Base-by-base conservation (phyloP, 2,329 filamentous ascomycete species). In the Paecilomyces niveus region DNA sequence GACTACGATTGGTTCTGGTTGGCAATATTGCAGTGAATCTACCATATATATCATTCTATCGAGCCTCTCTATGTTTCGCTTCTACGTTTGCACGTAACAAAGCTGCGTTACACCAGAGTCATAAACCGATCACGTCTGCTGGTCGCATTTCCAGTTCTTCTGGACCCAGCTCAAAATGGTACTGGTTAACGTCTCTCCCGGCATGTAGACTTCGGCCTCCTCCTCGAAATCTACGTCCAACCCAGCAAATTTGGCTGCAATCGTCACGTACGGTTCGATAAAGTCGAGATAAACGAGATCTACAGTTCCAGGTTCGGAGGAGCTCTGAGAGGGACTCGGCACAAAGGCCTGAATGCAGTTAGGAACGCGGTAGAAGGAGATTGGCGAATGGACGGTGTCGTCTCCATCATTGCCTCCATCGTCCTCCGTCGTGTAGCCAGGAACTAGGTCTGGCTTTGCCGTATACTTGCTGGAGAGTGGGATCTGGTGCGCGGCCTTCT, bases 231-330 rank as follows among this genome's bases (percentile, higher is more conserved):
- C 73, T 63, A 81, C 77, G 59, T 78, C 78, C 55, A 81, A 72
- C 1, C 82, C 82, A 9, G 83, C 70, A 64, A 82, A 85, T 60
- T 86, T 85, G 61, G 96, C 77, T 2, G 91, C 92, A 10, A 88
- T 76, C 18, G 96, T 74, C 45, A 97, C 78, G 83, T 89, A 95
- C 9, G 86, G 86, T 74, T 94, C 83, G 35, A 97, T 86, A 72
- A 97, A 99, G 70, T 96, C 92, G 59, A 96, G 84, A 70, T 95
- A 99, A 13, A 97, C 86, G 7, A 99, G 72, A 71, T 97, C 93
- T 0, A 99, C 91, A 0, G 75, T 87, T 56, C 89, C 84, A 0
- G 90, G 89, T 15, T 83, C 78, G 5, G 70, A 68, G 0, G 71
- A 76, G 7, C 70, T 63, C 21, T 70, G 63, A 18, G 61, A 45